Conservation (phyloP, 352 stramenopile species). For the Bremia lactucae region DNA sequence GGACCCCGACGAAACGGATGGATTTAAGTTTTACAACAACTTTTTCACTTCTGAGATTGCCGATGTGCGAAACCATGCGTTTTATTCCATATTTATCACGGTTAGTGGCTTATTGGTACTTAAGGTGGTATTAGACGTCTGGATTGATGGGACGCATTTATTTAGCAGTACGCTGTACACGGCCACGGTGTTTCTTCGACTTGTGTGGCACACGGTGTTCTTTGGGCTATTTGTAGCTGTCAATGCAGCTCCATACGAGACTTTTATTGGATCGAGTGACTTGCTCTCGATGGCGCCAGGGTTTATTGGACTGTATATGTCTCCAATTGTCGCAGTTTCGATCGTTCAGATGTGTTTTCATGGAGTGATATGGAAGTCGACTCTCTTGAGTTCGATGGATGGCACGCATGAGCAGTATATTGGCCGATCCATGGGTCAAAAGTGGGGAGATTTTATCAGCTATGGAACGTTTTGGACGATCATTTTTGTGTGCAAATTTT, state of each 20-base stretch:
- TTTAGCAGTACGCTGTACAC: constrained; percentile 54
- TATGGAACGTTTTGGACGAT: constrained; percentile 75
- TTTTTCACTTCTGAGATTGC: constrained; percentile 55
- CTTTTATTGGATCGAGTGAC: constrained; percentile 34
- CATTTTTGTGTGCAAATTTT: constrained; percentile 90
- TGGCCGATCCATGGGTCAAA: constrained; percentile 67
- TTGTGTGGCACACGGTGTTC: constrained; percentile 78
- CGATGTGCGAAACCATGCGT: constrained; percentile 64
- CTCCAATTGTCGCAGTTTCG: constrained; percentile 43
- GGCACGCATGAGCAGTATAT: constrained; percentile 72
- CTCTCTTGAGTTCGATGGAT: constrained; percentile 54
- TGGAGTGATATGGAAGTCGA: constrained; percentile 39
- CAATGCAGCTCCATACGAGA: constrained; percentile 58
- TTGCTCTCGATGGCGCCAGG: constrained; percentile 52
- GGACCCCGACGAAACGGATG: constrained; percentile 34
- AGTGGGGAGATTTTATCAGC: constrained; percentile 45
- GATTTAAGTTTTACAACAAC: constrained; percentile 61
- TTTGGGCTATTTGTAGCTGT: constrained; percentile 64
- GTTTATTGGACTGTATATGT: constrained; percentile 46
- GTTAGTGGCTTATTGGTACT: constrained; percentile 44
- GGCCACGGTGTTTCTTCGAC: constrained; percentile 44
- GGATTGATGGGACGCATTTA: constrained; percentile 67
- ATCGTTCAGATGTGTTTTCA: constrained; percentile 62
- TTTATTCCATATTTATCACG: constrained; percentile 65
- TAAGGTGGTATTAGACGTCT: constrained; percentile 77